A percentile compares a stretch with the other conserved stretches of the same genome.
Conservation (phyloP, 768 basidiomycete genomes). For the Boletellus ananas region DNA sequence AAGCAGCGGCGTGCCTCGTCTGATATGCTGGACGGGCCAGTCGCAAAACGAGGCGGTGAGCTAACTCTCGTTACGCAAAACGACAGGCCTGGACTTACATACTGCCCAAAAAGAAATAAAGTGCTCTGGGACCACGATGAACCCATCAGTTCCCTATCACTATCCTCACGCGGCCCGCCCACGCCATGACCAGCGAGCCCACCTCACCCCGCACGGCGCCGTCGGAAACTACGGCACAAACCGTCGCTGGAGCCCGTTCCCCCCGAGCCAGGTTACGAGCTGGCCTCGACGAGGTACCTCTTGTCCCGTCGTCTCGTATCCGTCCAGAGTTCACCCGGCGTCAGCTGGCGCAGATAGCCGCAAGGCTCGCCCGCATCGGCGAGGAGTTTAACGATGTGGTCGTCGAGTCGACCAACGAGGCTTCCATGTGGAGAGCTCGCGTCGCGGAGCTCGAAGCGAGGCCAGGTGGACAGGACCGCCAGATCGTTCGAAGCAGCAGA, state of each 20-base stretch:
- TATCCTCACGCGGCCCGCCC: constrained; percentile 1
- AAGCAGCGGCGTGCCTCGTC: constrained; percentile 8
- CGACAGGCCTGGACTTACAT: constrained; percentile 9
- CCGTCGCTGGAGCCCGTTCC: constrained; percentile 5
- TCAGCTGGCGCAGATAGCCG: constrained; percentile 27
- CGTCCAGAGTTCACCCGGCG: neutral
- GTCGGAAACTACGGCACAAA: neutral
- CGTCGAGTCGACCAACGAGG: constrained; percentile 22
- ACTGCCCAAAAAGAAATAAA: constrained; percentile 7
- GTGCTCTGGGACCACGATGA: constrained; percentile 6
- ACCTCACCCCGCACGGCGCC: neutral
- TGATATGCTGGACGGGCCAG: neutral
- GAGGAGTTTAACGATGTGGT: constrained; percentile 26
- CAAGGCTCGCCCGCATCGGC: constrained; percentile 27
- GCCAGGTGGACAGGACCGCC: constrained; percentile 20
- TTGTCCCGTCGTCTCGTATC: neutral
- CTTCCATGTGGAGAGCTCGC: constrained; percentile 22
- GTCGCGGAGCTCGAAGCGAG: constrained; percentile 38
- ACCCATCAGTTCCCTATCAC: constrained; percentile 2
- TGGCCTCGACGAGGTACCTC: constrained; percentile 29
- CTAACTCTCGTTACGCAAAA: constrained; percentile 15
- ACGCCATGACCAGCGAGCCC: neutral
- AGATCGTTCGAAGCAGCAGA: constrained; percentile 31
- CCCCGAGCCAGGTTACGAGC: constrained; percentile 17
- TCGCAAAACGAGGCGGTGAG: constrained; percentile 9